These are phyloP conservation scores for Arthrobotrys iridis DNA, from an alignment of 2,329 filamentous ascomycete genomes.

Conservation along the genomic window DNA sequence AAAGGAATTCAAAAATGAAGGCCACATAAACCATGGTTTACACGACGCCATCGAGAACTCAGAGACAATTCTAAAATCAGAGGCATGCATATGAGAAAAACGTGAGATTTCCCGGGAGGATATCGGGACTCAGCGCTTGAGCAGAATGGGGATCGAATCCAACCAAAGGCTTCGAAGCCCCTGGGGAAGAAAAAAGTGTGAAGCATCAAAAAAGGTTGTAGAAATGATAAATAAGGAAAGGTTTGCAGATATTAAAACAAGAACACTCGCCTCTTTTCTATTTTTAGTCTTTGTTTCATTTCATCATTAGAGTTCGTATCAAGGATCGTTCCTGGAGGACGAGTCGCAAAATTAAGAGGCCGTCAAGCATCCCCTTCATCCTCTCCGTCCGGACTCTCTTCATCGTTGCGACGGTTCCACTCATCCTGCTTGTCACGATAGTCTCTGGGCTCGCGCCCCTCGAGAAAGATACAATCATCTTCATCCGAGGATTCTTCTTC, in stretches of 20 bases:
- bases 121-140: no score
- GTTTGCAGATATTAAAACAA: not conserved
- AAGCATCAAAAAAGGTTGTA: not conserved
- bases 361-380: not conserved
- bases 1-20: no score
- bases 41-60: no score
- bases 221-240: no score
- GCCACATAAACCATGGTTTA: no score
- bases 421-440: not conserved
- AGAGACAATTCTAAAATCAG: not conserved
- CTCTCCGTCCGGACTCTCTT: not conserved
- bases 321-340: no score
- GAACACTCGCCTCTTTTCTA: slow-evolving; percentile 3
- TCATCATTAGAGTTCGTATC: not conserved
- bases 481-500: not conserved
- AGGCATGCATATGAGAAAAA: not conserved
- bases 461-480: slow-evolving; percentile 17
- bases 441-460: not conserved
- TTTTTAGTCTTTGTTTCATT: not conserved
- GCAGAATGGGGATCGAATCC: no score
- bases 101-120: not conserved
- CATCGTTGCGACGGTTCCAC: not conserved
- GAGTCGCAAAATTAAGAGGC: not conserved
- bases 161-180: no score
- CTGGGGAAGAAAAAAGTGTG: no score